These are phyloP conservation scores for Apiotrichum porosum DNA, from an alignment of 1,284 basidiomycete genomes.

Conservation along the genomic window DNA sequence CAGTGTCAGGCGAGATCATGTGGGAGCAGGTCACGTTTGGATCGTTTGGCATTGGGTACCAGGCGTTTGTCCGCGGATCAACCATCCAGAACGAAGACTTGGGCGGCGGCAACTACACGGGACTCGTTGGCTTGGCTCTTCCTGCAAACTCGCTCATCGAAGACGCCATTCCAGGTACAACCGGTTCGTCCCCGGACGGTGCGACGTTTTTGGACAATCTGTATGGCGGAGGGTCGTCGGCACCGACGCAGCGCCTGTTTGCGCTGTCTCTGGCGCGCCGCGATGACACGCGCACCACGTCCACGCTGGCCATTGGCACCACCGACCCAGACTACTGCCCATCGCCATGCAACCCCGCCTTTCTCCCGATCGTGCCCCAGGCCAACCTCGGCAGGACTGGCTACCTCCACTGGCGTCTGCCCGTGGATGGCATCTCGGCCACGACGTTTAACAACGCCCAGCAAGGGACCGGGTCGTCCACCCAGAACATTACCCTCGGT, in stretches of 20 bases:
- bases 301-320: constrained; percentile 39
- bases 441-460: constrained; percentile 27
- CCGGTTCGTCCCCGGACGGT: constrained; percentile 43
- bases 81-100: constrained; percentile 39
- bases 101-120: constrained; percentile 37
- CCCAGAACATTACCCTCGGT: constrained; percentile 25
- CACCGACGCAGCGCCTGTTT: constrained; percentile 42
- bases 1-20: constrained; percentile 39
- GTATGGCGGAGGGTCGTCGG: constrained; percentile 42
- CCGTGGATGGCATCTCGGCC: constrained; percentile 25
- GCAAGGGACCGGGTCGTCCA: constrained; percentile 22
- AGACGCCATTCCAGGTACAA: constrained; percentile 39
- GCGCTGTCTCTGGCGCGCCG: constrained; percentile 39
- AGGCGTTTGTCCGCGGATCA: constrained; percentile 37
- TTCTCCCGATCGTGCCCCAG: constrained; percentile 39
- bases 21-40: constrained; percentile 45
- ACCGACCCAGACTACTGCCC: constrained; percentile 33
- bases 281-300: constrained; percentile 44
- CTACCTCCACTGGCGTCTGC: constrained; percentile 41
- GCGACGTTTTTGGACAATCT: constrained; percentile 49
- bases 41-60: constrained; percentile 43
- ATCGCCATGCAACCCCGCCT: constrained; percentile 33
- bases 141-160: constrained; percentile 45
- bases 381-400: constrained; percentile 38
- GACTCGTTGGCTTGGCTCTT: constrained; percentile 45